Evolutionary conservation across 768 basidiomycete species (phyloP).

Genomic region (Solioccasus polychromus): DNA sequence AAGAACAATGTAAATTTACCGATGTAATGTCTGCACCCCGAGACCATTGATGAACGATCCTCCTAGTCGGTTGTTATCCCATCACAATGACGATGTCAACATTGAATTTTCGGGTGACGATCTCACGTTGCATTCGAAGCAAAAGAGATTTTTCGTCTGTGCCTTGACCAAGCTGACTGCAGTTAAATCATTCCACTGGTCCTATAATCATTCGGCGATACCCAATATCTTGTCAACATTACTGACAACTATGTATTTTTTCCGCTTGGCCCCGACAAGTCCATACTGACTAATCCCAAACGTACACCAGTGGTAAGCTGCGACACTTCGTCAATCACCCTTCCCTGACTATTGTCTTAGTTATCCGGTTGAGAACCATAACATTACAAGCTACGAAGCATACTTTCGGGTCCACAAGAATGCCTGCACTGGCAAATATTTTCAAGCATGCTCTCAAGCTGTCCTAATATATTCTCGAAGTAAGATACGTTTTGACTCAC

Average conservation of each 20-base stretch:
- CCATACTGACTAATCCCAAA: conserved; percentile 1
- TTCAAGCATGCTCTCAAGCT: conserved; percentile 54
- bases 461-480: conserved; percentile 59
- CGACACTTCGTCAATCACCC: background rate
- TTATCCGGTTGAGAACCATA: conserved; percentile 43
- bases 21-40: conserved; percentile 55
- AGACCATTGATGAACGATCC: conserved; percentile 59
- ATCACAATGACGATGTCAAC: conserved; percentile 54
- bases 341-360: conserved; percentile 24
- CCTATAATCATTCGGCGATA: conserved; percentile 61
- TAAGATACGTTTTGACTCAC: conserved; percentile 16
- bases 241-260: conserved; percentile 54
- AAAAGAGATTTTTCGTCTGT: conserved; percentile 49
- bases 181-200: conserved; percentile 54
- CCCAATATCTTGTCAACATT: conserved; percentile 54
- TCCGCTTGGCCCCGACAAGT: conserved; percentile 9
- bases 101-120: conserved; percentile 61
- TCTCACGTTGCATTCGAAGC: conserved; percentile 54
- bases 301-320: conserved; percentile 15
- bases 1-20: too few species aligned
- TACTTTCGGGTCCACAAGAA: conserved; percentile 51
- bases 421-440: conserved; percentile 47
- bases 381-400: conserved; percentile 52
- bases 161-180: conserved; percentile 54
- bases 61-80: conserved; percentile 33